Percentiles rank a stretch among this genome's conserved stretches.
Evolutionary conservation across 306 rosid genomes (phyloP).

Genomic region (Cicer arietinum): DNA sequence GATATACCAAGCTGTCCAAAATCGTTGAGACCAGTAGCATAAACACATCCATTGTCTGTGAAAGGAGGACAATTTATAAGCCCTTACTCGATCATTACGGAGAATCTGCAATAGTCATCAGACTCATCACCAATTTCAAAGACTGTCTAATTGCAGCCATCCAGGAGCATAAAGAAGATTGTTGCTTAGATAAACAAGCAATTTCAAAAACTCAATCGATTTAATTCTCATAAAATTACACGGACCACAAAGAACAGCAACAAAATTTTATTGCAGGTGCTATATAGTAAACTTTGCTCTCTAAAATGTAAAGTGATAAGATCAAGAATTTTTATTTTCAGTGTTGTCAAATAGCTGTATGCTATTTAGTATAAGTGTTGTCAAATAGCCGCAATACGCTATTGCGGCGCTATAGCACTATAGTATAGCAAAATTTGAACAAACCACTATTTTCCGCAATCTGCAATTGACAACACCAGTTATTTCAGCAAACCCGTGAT

Average conservation of each 20-base stretch:
- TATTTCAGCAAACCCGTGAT: no score
- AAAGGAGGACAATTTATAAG: conserved; percentile 62
- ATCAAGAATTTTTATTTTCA: no score
- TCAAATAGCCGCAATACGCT: no score
- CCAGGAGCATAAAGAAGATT: conserved; percentile 16
- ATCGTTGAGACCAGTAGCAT: conserved; percentile 91
- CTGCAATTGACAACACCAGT: no score
- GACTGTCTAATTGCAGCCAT: conserved; percentile 33
- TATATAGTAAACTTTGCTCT: background rate
- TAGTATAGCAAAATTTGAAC: no score
- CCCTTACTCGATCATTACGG: conserved; percentile 45
- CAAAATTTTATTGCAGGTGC: background rate
- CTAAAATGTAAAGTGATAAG: no score
- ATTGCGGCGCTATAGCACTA: no score
- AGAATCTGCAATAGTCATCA: conserved; percentile 53
- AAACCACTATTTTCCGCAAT: no score
- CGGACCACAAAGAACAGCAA: background rate
- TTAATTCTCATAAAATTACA: conserved; percentile 16
- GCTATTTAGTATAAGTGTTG: no score
- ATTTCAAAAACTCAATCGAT: background rate
- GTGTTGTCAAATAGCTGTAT: no score
- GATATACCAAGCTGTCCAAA: conserved; percentile 84
- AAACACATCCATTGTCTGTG: conserved; percentile 75
- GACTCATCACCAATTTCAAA: conserved; percentile 48
- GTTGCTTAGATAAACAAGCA: conserved; percentile 31